Evolutionary conservation across 371 early-diverging fungal genomes (phyloP), one percentile per base, ranked within the genome.

Genomic region (Nematocida homosporus): DNA sequence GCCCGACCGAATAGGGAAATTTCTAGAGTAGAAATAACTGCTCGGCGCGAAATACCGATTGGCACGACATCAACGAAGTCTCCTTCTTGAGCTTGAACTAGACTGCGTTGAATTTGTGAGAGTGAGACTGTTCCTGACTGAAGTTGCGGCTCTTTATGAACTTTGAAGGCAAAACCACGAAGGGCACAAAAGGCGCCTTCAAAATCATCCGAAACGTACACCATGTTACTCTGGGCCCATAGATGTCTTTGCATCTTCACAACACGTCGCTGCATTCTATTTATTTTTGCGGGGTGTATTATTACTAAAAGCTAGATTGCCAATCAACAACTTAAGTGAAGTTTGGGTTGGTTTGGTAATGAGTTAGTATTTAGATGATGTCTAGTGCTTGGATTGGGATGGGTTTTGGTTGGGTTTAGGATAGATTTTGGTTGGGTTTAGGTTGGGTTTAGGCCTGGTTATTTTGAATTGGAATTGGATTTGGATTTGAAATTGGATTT

Each of bases 21-120:
- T 23, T 2, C 35, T 18, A 61, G 63, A 35, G 60, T 54, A 34
- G 66, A 41, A 8, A 72, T 59, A 3, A 51, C 32, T n/a, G 60
- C 41, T 29, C 66, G 27, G 35, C 10, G n/a, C 4, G 48, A 47
- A 1, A 77, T 29, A 27, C 38, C 10, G 23, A 44, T 54, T 8
- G 40, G 34, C 6, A 61, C 27, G 50, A 72, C 60, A 16, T 61
- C 61, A 23, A 72, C 40, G 29, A 29, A 41, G 18, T 50, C 37
- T 10, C 44, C 57, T 30, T 72, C 75, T 23, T 51, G 29, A 32
- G 54, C 32, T 5, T 48, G 3, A 29, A 61, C 27, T 44, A 72
- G 27, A 4, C 1, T 64, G 48, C 75, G 60, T 34, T 72, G 75
- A 20, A 61, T 56, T 47, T 72, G 75, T 2, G 75, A 72, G n/a